phyloP scores from a whole-genome alignment of 2,329 filamentous ascomycete species.

The Cryphonectria parasitica region DNA sequence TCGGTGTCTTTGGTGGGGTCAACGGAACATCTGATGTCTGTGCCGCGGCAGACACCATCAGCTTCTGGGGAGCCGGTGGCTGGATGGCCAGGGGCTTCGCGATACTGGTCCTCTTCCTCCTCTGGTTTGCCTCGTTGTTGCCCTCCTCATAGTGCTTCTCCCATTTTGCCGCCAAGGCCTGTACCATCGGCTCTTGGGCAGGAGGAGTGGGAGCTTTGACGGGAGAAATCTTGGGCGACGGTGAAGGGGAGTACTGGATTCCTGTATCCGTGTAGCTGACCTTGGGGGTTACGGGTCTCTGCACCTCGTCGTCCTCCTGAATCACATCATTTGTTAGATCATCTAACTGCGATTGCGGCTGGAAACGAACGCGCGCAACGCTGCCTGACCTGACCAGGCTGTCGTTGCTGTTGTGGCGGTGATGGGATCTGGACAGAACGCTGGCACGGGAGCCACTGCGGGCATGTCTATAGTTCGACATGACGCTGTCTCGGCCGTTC shows the following conservation, averaged over 20 bases:
- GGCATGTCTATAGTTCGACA: conserved; percentile 56
- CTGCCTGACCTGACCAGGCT: conserved; percentile 61
- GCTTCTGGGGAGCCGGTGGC: conserved; percentile 39
- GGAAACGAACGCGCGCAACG: conserved; percentile 55
- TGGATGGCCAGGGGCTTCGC: conserved; percentile 56
- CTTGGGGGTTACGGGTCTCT: conserved; percentile 40
- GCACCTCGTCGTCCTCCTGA: conserved; percentile 52
- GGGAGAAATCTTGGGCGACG: conserved; percentile 64
- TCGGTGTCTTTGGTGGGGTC: conserved; percentile 69
- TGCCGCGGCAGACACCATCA: conserved; percentile 68
- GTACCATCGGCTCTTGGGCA: conserved; percentile 42
- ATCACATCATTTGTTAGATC: conserved; percentile 54
- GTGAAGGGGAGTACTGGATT: conserved; percentile 81
- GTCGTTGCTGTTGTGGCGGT: conserved; percentile 61
- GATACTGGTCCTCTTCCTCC: conserved; percentile 68
- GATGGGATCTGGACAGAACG: conserved; percentile 52
- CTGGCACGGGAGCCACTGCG: conserved; percentile 64
- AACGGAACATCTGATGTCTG: conserved; percentile 66
- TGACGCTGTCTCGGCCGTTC: conserved; percentile 67
- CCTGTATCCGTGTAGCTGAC: conserved; percentile 73
- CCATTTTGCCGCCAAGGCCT: conserved; percentile 38
- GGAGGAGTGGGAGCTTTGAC: conserved; percentile 47
- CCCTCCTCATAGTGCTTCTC: conserved; percentile 50
- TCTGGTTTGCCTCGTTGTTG: conserved; percentile 71
- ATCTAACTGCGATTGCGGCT: conserved; percentile 50